phyloP scores from a whole-genome alignment of 2,329 filamentous ascomycete genomes.

The Fusarium decemcellulare region DNA sequence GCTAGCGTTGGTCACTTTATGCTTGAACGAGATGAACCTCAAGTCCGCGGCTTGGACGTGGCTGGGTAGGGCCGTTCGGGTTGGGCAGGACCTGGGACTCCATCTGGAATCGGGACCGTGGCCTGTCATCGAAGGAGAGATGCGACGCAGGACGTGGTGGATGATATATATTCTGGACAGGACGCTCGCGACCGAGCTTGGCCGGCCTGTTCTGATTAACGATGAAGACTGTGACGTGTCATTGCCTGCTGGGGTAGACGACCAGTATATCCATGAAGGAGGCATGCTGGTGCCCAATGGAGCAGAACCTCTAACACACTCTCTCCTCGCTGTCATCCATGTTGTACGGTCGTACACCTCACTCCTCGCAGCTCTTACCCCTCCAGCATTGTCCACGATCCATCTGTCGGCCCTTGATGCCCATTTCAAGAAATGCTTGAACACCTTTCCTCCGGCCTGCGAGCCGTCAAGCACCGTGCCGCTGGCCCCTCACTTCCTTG shows the following conservation, averaged over 20 bases:
- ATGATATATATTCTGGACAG: constrained; percentile 91
- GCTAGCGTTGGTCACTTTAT: constrained; percentile 81
- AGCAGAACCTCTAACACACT: constrained; percentile 73
- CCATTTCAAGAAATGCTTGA: constrained; percentile 83
- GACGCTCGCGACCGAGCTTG: constrained; percentile 83
- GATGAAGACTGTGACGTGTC: constrained; percentile 90
- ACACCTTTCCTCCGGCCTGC: constrained; percentile 81
- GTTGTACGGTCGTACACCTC: constrained; percentile 84
- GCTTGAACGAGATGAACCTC: constrained; percentile 87
- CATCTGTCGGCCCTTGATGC: constrained; percentile 85
- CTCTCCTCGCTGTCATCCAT: constrained; percentile 84
- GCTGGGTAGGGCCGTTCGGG: constrained; percentile 84
- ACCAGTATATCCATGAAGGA: constrained; percentile 78
- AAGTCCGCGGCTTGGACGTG: constrained; percentile 89
- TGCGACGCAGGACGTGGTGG: constrained; percentile 94
- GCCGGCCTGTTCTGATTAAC: constrained; percentile 85
- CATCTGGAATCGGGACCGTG: constrained; percentile 82
- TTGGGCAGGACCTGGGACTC: constrained; percentile 87
- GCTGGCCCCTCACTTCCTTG: constrained; percentile 81
- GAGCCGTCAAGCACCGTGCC: constrained; percentile 76
- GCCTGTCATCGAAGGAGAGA: constrained; percentile 84
- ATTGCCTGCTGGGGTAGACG: constrained; percentile 85
- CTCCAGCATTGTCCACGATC: constrained; percentile 74
- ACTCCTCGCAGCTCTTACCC: constrained; percentile 78
- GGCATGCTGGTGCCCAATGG: constrained; percentile 67